These are phyloP conservation scores for Rhodotorula babjevae DNA, from an alignment of 768 basidiomycete genomes.

Conservation along the genomic window DNA sequence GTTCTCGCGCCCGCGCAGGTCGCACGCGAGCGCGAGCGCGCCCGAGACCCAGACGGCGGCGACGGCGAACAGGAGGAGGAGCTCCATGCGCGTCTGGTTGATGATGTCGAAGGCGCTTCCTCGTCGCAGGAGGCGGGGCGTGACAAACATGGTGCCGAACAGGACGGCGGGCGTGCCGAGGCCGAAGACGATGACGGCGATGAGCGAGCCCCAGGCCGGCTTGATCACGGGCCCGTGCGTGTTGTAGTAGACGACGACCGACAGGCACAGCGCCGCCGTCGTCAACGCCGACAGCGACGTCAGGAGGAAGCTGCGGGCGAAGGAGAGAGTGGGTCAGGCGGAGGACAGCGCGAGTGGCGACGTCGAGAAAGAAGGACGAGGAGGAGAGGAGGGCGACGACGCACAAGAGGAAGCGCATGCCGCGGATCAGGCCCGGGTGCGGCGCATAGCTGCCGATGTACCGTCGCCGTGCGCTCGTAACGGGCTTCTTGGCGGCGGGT, in stretches of 20 bases:
- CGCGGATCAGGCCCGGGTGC: slow-evolving; percentile 18
- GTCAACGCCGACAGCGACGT: slow-evolving; percentile 27
- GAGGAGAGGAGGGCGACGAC: neutral
- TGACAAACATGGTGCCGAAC: slow-evolving; percentile 20
- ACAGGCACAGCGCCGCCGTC: slow-evolving; percentile 25
- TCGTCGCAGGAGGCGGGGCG: slow-evolving; percentile 18
- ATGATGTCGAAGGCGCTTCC: slow-evolving; percentile 27
- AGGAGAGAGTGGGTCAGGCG: neutral
- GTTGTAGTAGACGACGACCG: slow-evolving; percentile 37
- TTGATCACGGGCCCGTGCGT: slow-evolving; percentile 25
- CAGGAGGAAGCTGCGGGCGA: slow-evolving; percentile 8
- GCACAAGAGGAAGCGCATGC: slow-evolving; percentile 18
- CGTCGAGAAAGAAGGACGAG: neutral
- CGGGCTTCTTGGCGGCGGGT: neutral
- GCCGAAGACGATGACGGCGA: slow-evolving; percentile 34
- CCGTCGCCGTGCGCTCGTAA: neutral
- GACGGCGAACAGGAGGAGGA: slow-evolving; percentile 21
- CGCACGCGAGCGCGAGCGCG: slow-evolving; percentile 28
- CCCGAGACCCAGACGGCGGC: slow-evolving; percentile 30
- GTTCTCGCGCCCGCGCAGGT: slow-evolving; percentile 29
- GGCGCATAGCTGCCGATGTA: slow-evolving; percentile 24
- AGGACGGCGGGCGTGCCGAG: slow-evolving; percentile 27
- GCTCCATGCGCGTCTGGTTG: slow-evolving; percentile 32
- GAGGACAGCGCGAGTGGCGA: too few relatives aligned
- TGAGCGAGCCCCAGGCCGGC: slow-evolving; percentile 35